These are phyloP conservation scores for Puccinia polysora DNA, from an alignment of 1,284 basidiomycete genomes.

Conservation along the genomic window DNA sequence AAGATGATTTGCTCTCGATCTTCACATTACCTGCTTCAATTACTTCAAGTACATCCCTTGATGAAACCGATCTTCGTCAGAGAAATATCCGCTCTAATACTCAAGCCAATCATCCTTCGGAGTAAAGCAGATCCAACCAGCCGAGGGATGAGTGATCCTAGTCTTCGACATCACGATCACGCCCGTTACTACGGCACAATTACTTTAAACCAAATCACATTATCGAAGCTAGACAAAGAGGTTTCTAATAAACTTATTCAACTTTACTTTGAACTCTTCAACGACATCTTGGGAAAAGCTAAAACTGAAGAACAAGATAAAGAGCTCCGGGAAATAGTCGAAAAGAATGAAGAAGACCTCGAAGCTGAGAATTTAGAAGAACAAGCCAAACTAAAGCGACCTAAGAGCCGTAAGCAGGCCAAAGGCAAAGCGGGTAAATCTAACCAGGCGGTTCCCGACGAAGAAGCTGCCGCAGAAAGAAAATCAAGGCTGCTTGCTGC, in stretches of 20 bases:
- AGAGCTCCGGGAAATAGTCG: slow-evolving; percentile 47
- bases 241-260: slow-evolving; percentile 81
- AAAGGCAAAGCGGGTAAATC: slow-evolving; percentile 51
- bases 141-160: slow-evolving; percentile 52
- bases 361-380: slow-evolving; percentile 51
- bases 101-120: slow-evolving; percentile 59
- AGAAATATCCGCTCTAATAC: slow-evolving; percentile 75
- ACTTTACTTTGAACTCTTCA: slow-evolving; percentile 92
- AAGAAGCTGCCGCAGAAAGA: slow-evolving; percentile 69
- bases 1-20: slow-evolving; percentile 82
- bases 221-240: slow-evolving; percentile 66
- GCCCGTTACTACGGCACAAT: slow-evolving; percentile 85
- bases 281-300: slow-evolving; percentile 68
- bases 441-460: slow-evolving; percentile 55
- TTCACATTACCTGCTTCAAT: slow-evolving; percentile 79
- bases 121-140: slow-evolving; percentile 47
- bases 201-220: slow-evolving; percentile 87
- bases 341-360: slow-evolving; percentile 53
- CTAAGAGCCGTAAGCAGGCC: slow-evolving; percentile 54
- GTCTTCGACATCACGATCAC: slow-evolving; percentile 57
- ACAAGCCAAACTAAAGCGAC: slow-evolving; percentile 52
- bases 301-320: slow-evolving; percentile 51
- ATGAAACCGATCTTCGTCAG: slow-evolving; percentile 90
- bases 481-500: slow-evolving; percentile 84
- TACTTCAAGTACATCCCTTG: slow-evolving; percentile 82